These are phyloP conservation scores for Annulohypoxylon maeteangense DNA, from an alignment of 495 filamentous ascomycete species.

Conservation along the genomic window DNA sequence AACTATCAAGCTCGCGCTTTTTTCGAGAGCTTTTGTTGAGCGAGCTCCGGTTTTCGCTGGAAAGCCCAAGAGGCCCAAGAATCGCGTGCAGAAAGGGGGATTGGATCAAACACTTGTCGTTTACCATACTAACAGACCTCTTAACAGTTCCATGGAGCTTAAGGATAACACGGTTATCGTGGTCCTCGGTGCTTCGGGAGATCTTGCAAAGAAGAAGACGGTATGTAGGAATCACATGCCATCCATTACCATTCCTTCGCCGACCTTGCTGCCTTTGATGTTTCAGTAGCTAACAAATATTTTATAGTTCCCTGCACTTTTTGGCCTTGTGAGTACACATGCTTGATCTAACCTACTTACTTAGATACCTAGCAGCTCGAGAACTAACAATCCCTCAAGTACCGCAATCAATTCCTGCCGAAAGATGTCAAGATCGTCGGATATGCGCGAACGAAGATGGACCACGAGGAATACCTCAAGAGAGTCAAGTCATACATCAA, in stretches of 20 bases:
- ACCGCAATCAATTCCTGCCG: slow-evolving; percentile 97
- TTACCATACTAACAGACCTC: slow-evolving; percentile 16
- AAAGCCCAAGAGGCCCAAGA: neutral
- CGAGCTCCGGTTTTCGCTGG: slow-evolving; percentile 2
- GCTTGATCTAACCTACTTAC: slow-evolving; percentile 7
- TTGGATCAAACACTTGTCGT: neutral
- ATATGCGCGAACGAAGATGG: slow-evolving; percentile 99
- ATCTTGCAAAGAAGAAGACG: slow-evolving; percentile 99
- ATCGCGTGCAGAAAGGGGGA: neutral
- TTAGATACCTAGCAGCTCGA: slow-evolving; percentile 20
- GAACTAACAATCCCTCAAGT: slow-evolving; percentile 64
- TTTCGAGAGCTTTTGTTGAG: slow-evolving; percentile 24
- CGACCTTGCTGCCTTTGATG: slow-evolving; percentile 16
- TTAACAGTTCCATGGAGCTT: slow-evolving; percentile 74
- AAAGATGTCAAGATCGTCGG: slow-evolving; percentile 98
- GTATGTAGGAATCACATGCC: slow-evolving; percentile 62
- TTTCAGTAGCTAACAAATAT: slow-evolving; percentile 45
- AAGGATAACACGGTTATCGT: slow-evolving; percentile 99
- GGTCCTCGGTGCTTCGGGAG: slow-evolving; percentile 95
- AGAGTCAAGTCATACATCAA: slow-evolving; percentile 98
- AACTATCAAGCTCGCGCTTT: slow-evolving; percentile 14
- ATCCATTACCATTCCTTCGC: neutral
- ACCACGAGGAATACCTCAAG: slow-evolving; percentile 91
- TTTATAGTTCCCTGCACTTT: slow-evolving; percentile 92
- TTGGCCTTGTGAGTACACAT: slow-evolving; percentile 84